phyloP scores from a whole-genome alignment of 495 filamentous ascomycete genomes.

The Aspergillus incahuasiensis region DNA sequence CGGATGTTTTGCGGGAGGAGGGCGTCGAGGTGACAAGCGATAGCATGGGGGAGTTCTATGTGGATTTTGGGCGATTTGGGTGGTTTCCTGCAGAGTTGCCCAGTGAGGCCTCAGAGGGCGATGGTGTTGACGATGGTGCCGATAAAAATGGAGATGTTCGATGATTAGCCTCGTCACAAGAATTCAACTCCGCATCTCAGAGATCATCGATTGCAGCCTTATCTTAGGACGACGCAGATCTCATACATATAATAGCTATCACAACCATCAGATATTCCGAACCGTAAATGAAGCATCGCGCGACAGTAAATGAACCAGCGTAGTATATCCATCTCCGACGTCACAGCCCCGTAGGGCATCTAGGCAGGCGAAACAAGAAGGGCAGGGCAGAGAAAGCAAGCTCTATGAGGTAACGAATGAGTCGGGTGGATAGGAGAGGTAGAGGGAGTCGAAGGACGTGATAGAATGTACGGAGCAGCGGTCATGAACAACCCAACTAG shows the following conservation, averaged over 20 bases:
- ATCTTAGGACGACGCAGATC: conserved; percentile 10
- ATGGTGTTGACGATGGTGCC: conserved; percentile 1
- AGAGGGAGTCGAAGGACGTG: background rate
- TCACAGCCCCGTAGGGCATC: background rate
- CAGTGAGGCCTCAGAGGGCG: conserved; percentile 26
- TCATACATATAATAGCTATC: conserved; percentile 10
- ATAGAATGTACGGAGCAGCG: conserved; percentile 20
- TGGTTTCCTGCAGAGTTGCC: conserved; percentile 64
- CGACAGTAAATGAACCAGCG: conserved; percentile 1
- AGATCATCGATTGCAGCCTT: conserved; percentile 9
- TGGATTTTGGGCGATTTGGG: conserved; percentile 63
- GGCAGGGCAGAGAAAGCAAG: conserved; percentile 2
- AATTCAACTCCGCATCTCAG: conserved; percentile 16
- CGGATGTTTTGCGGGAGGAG: conserved; percentile 58
- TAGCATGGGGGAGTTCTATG: conserved; percentile 63
- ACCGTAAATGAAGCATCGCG: background rate
- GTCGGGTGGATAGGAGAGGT: background rate
- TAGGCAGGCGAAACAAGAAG: background rate
- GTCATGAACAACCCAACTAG: conserved; percentile 20
- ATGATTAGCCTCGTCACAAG: background rate
- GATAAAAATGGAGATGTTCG: background rate
- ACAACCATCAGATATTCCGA: conserved; percentile 6
- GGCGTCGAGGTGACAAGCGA: conserved; percentile 63
- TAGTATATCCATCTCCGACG: background rate
- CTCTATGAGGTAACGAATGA: conserved; percentile 15